A percentile compares a stretch with the other conserved stretches of the same genome.
These are phyloP conservation scores for Mimosa bimucronata DNA, from an alignment of 306 rosid species.

Conservation along the genomic window DNA sequence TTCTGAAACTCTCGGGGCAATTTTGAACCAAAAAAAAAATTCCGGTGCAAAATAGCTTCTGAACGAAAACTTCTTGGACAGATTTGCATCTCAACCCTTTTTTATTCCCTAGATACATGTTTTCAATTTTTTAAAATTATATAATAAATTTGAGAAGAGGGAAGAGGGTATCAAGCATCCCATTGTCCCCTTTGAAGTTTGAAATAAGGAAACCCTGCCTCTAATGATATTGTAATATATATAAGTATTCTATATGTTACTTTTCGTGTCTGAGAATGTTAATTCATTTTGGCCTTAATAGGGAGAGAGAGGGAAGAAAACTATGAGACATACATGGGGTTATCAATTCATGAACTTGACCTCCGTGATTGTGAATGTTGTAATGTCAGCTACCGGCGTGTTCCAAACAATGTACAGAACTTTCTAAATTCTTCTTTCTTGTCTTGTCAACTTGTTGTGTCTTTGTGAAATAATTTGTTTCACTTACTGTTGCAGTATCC, in stretches of 20 bases:
- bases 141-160: background rate
- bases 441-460: background rate
- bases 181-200: background rate
- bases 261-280: background rate
- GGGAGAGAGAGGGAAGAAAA: too few relatives aligned
- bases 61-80: too few relatives aligned
- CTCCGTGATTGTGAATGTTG: slow-evolving; percentile 76
- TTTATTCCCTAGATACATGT: slow-evolving; percentile 9
- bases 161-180: slow-evolving; percentile 1
- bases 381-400: slow-evolving; percentile 90
- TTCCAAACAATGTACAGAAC: slow-evolving; percentile 74
- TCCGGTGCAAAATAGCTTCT: too few relatives aligned
- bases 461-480: slow-evolving; percentile 34
- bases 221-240: background rate
- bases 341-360: slow-evolving; percentile 95
- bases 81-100: too few relatives aligned
- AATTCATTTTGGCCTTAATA: background rate
- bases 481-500: slow-evolving; percentile 76
- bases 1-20: too few relatives aligned
- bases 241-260: background rate
- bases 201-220: slow-evolving; percentile 5
- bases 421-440: slow-evolving; percentile 16
- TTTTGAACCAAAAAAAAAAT: too few relatives aligned
- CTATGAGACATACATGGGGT: slow-evolving; percentile 62
- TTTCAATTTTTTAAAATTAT: slow-evolving; percentile 9